Conservation (phyloP, 2,329 filamentous ascomycete genomes). For the Fusarium agapanthi region DNA sequence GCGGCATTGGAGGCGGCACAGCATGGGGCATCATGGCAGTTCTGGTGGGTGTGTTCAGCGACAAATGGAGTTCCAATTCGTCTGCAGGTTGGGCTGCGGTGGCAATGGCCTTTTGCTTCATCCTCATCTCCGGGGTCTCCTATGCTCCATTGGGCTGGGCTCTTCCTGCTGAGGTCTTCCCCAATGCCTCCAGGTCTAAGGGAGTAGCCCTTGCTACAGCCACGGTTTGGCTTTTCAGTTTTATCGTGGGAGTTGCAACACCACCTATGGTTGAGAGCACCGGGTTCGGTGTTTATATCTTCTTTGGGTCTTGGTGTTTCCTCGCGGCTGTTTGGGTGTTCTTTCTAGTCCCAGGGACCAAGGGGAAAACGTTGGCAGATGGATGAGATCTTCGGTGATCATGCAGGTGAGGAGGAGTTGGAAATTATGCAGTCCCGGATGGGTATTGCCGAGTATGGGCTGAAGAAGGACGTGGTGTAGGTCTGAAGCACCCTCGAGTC, state of each 20-base stretch:
- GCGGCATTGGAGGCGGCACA: conserved; percentile 19
- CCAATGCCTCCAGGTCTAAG: conserved; percentile 47
- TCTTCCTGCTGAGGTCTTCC: conserved; percentile 49
- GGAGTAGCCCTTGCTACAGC: conserved; percentile 48
- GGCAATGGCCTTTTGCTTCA: conserved; percentile 18
- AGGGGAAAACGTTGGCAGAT: conserved; percentile 30
- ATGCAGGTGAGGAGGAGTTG: conserved; percentile 11
- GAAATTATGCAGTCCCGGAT: neutral
- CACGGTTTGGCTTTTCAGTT: conserved; percentile 49
- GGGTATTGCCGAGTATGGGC: neutral
- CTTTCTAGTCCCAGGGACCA: conserved; percentile 34
- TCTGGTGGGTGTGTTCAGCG: conserved; percentile 20
- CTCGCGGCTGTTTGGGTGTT: conserved; percentile 52
- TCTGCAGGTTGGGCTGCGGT: conserved; percentile 25
- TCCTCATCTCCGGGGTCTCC: conserved; percentile 21
- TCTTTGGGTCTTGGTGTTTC: conserved; percentile 62
- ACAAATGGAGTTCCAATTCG: conserved; percentile 20
- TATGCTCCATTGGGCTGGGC: conserved; percentile 49
- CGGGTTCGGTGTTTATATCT: conserved; percentile 58
- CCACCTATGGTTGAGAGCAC: conserved; percentile 63
- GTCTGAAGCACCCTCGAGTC: neutral
- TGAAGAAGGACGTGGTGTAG: neutral
- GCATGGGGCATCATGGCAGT: conserved; percentile 25
- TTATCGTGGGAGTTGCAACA: conserved; percentile 58
- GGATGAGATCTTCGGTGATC: conserved; percentile 28